These are phyloP conservation scores for Cyphellophora attinorum DNA, from an alignment of 2,329 filamentous ascomycete species.

Conservation along the genomic window DNA sequence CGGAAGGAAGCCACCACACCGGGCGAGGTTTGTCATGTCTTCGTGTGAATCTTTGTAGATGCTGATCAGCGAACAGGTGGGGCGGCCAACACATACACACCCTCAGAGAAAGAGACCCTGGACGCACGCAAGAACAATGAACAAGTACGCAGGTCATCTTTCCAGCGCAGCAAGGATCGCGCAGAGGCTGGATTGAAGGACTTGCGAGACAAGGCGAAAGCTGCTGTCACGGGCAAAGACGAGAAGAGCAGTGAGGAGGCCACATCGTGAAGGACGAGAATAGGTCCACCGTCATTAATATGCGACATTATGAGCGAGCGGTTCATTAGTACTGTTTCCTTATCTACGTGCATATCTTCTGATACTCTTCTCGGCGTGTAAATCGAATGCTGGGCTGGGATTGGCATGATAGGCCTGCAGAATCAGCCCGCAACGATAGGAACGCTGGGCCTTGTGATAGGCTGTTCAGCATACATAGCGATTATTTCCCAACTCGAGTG, in stretches of 20 bases:
- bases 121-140: slow-evolving; percentile 23
- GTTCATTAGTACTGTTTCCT: too few relatives aligned
- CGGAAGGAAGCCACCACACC: slow-evolving; percentile 30
- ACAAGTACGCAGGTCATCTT: slow-evolving; percentile 19
- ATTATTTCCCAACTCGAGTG: too few relatives aligned
- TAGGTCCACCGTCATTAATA: too few relatives aligned
- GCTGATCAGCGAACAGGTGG: slow-evolving; percentile 14
- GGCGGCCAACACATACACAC: slow-evolving; percentile 19
- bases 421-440: too few relatives aligned
- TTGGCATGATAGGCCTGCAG: too few relatives aligned
- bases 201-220: slow-evolving; percentile 45
- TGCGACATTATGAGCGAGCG: too few relatives aligned
- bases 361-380: too few relatives aligned
- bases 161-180: slow-evolving; percentile 14
- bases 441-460: too few relatives aligned
- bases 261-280: background rate
- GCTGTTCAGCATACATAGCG: too few relatives aligned
- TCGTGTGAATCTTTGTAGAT: background rate
- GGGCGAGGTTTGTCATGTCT: slow-evolving; percentile 29
- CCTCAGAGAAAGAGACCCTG: slow-evolving; percentile 19
- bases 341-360: too few relatives aligned
- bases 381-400: too few relatives aligned
- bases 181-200: slow-evolving; percentile 26
- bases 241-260: background rate
- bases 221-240: slow-evolving; percentile 17